A percentile compares a stretch with the other conserved stretches of the same genome.
These are phyloP conservation scores for Eutrema salsugineum DNA, from an alignment of 441 rosid genomes.

Conservation along the genomic window DNA sequence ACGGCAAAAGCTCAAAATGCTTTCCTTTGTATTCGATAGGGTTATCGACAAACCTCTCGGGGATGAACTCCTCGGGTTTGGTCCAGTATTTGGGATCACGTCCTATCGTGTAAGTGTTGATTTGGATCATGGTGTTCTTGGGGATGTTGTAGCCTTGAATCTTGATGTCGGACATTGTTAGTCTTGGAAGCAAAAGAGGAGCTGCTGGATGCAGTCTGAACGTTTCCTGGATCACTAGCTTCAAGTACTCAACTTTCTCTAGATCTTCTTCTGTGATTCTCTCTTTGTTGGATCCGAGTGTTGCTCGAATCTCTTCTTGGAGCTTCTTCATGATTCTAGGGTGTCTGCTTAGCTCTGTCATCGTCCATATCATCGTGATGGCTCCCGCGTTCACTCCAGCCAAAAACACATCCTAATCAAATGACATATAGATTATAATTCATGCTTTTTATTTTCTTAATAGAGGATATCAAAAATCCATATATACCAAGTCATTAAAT, in stretches of 20 bases:
- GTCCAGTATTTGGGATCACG: constrained; percentile 18
- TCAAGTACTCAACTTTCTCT: constrained; percentile 40
- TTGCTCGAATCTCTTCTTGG: constrained; percentile 41
- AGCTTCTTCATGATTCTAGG: constrained; percentile 22
- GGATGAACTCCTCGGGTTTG: constrained; percentile 9
- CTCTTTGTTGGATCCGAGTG: constrained; percentile 31
- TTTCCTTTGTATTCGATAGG: constrained; percentile 8
- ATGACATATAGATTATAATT: neutral
- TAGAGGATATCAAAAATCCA: neutral
- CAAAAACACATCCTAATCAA: neutral
- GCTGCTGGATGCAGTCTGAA: constrained; percentile 55
- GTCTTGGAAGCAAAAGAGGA: constrained; percentile 34
- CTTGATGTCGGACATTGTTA: constrained; percentile 14
- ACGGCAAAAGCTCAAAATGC: constrained; percentile 32
- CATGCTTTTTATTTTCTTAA: too few species aligned
- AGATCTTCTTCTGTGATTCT: constrained; percentile 34
- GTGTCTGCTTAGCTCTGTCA: neutral
- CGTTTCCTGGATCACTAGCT: constrained; percentile 48
- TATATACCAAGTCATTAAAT: too few species aligned
- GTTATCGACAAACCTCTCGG: constrained; percentile 10
- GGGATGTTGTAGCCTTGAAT: constrained; percentile 25
- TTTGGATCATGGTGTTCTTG: constrained; percentile 25
- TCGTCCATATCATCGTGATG: neutral
- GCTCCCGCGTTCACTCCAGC: constrained; percentile 3
- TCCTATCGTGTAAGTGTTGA: constrained; percentile 20